Base-by-base conservation (phyloP, 2,329 filamentous ascomycete genomes). In the Curvularia sp. region DNA sequence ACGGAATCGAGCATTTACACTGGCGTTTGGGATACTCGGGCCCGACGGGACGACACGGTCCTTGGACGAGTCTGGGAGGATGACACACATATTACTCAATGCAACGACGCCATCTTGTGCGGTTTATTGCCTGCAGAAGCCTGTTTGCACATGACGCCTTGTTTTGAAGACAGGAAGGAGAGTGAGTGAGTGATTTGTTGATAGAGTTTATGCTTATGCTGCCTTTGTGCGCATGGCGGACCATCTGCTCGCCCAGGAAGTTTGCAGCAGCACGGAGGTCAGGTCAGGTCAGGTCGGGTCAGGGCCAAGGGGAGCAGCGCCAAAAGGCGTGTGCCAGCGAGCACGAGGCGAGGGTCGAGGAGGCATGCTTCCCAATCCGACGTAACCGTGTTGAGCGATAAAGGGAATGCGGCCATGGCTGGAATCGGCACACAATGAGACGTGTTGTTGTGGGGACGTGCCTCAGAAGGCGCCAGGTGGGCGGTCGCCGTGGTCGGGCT, bases 1-100 rank as follows among this genome's bases (percentile, higher is more conserved):
- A 65, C 52, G 47, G 63, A 57, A 58, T 52, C 60, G 53, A 61
- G 65, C 67, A 69, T 67, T 64, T 66, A 57, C 63, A 67, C 55
- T 24, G 64, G 66, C 58, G 63, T 67, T 63, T 58, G 52, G 62
- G 59, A 51, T 22, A 38, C 44, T n/a, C 28, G 51, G 58, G 53
- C 50, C 52, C 41, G 56, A 55, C 47, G 50, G 41, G 42, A 57
- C 55, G 63, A 57, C 22, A 56, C 43, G 63, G 48, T 49, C 41
- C 57, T 59, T 33, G 61, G 49, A 61, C 58, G 61, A 62, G 61
- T 43, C 53, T 58, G 63, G 58, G 60, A 63, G 63, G 60, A 38
- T 49, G 53, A 24, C 42, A 50, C 51, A 54, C 22, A 53, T 28
- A 55, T 58, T 54, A 58, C 60, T 59, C 53, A 53, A 65, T 53